These are phyloP conservation scores for Malus sieversii DNA, from an alignment of 306 rosid genomes.

Conservation along the genomic window DNA sequence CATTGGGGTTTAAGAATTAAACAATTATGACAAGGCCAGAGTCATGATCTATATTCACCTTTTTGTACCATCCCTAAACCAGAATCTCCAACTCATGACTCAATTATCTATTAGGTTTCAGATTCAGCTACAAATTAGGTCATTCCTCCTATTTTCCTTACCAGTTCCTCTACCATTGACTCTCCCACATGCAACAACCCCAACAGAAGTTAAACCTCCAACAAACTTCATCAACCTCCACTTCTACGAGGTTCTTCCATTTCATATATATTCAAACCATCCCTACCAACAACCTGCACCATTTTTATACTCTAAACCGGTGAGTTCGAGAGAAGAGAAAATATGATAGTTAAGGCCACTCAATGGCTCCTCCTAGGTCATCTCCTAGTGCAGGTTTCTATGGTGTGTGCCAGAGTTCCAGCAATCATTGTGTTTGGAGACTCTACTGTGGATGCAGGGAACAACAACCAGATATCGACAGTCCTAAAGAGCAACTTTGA, in stretches of 20 bases:
- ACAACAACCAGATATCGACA: slow-evolving; percentile 50
- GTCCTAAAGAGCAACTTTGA: slow-evolving; percentile 37
- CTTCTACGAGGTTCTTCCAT: background rate
- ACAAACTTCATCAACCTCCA: slow-evolving; percentile 27
- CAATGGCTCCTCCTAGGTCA: slow-evolving; percentile 9
- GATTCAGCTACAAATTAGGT: background rate
- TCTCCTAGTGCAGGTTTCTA: slow-evolving; percentile 9
- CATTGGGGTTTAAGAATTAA: background rate
- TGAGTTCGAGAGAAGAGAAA: background rate
- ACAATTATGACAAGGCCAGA: background rate
- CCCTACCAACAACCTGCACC: slow-evolving; percentile 1
- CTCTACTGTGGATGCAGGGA: slow-evolving; percentile 58
- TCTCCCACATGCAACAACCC: background rate
- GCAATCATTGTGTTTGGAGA: slow-evolving; percentile 56
- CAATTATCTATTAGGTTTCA: background rate
- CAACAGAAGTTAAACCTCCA: background rate
- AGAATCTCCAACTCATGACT: background rate
- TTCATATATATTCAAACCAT: background rate
- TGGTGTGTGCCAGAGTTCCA: slow-evolving; percentile 21
- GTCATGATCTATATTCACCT: background rate
- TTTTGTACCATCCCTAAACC: background rate
- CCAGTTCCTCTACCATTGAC: background rate
- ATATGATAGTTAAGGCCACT: slow-evolving; percentile 1
- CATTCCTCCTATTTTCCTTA: background rate
- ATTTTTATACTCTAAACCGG: background rate